Evolutionary conservation across 1,284 basidiomycete genomes (phyloP).

Genomic region (Microbotryum lychnidis-dioicae): DNA sequence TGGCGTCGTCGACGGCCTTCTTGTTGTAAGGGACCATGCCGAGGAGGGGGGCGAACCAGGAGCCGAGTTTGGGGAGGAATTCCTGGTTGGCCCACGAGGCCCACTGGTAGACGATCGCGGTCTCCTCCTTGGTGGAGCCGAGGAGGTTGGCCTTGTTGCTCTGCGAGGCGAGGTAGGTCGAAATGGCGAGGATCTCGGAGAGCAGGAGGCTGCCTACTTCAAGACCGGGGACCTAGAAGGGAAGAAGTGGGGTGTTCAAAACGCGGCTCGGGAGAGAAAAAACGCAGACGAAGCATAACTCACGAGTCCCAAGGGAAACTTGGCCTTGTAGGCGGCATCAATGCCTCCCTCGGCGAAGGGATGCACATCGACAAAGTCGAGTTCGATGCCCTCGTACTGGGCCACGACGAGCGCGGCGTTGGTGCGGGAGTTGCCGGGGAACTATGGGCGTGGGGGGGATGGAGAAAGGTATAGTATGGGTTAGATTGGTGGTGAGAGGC

Average conservation of each 20-base stretch:
- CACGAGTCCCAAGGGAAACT: slow-evolving; percentile 29
- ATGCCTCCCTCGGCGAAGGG: slow-evolving; percentile 53
- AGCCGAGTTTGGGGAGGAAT: slow-evolving; percentile 60
- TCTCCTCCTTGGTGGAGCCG: slow-evolving; percentile 29
- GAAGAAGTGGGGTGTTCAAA: slow-evolving; percentile 38
- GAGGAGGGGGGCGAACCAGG: slow-evolving; percentile 56
- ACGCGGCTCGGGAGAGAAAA: not conserved
- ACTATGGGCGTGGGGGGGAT: not conserved
- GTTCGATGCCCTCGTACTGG: slow-evolving; percentile 58
- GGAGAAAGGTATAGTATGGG: too few species aligned
- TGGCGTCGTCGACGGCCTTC: slow-evolving; percentile 54
- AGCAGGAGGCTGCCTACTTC: slow-evolving; percentile 71
- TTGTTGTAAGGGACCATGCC: slow-evolving; percentile 48
- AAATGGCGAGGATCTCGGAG: slow-evolving; percentile 71
- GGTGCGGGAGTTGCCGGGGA: slow-evolving; percentile 25
- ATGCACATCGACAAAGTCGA: slow-evolving; percentile 68
- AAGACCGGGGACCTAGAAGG: slow-evolving; percentile 76
- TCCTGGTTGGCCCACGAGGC: slow-evolving; percentile 15
- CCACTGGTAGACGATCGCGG: slow-evolving; percentile 33
- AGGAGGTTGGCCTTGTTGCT: slow-evolving; percentile 32
- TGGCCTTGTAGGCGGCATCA: slow-evolving; percentile 26
- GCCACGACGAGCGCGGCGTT: slow-evolving; percentile 56
- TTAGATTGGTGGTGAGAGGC: too few species aligned
- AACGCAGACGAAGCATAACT: not conserved
- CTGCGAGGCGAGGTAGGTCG: slow-evolving; percentile 54